phyloP scores from a whole-genome alignment of 192 early-diverging fungal species.

The Dissophora ornata region DNA sequence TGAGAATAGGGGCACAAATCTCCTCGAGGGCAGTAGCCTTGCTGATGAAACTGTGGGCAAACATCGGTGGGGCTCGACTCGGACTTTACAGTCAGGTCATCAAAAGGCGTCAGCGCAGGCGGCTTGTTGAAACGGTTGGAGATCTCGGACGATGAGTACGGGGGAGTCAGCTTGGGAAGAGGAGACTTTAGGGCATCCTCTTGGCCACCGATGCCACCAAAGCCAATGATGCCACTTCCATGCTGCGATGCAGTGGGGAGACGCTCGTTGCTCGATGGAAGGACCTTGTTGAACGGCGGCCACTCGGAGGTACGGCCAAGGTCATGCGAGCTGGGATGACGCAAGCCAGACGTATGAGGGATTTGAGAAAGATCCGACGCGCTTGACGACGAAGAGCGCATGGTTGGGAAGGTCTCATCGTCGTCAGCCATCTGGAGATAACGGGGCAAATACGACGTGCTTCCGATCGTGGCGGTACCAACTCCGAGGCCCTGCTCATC shows the following conservation, averaged over 20 bases:
- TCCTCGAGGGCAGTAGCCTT: constrained; percentile 60
- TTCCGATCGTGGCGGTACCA: constrained; percentile 27
- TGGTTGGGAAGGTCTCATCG: constrained; percentile 58
- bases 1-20: constrained; percentile 67
- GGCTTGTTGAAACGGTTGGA: constrained; percentile 46
- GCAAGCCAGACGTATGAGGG: constrained; percentile 42
- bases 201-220: constrained; percentile 17
- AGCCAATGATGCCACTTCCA: constrained; percentile 45
- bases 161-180: constrained; percentile 56
- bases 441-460: constrained; percentile 51
- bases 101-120: constrained; percentile 39
- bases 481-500: constrained; percentile 38
- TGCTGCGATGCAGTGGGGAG: constrained; percentile 34
- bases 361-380: constrained; percentile 59
- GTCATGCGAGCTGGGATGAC: constrained; percentile 53
- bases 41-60: constrained; percentile 58
- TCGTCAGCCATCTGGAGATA: constrained; percentile 59
- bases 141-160: constrained; percentile 60
- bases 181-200: constrained; percentile 36
- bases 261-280: constrained; percentile 18
- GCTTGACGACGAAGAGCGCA: constrained; percentile 57
- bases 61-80: constrained; percentile 31
- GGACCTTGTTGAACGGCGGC: constrained; percentile 54
- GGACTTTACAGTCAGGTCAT: constrained; percentile 34
- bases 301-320: constrained; percentile 56